Base-by-base conservation (phyloP, 2,329 filamentous ascomycete species). In the Gyromitra esculenta region DNA sequence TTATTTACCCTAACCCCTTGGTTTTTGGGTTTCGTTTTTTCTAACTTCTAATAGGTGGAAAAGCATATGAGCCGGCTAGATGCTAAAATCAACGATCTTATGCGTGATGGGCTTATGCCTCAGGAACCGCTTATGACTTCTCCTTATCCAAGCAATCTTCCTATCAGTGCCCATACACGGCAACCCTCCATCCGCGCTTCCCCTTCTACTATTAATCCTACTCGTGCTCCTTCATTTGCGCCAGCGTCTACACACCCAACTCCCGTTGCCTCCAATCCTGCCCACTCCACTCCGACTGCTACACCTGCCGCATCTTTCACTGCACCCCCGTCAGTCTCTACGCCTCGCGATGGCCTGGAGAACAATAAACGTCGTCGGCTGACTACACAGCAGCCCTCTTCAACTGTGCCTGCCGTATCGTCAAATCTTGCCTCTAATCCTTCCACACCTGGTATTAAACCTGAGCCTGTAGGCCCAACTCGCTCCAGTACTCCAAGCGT, bases 51-150 rank as follows among this genome's bases (percentile, higher is more conserved):
- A 75, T 60, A 86, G 85, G 82, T 88, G 41, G 86, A 88, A 66
- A 85, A 87, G 1, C 86, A 88, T 71, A 83, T 87, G 74, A 87
- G 86, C 80, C 84, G 86, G 25, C 82, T 88, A 25, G 87, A 88
- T 74, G 82, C 86, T 75, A 87, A 87, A 76, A 82, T 88, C 52
- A 83, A 85, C 52, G 85, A 86, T 75, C 80, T 88, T 50, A 84
- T 85, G 69, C 83, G 82, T 62, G 85, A 87, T 45, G 86, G 87
- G 18, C 84, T 86, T 15, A 86, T 88, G 80, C 84, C 86, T 5
- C 81, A 82, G 7, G 87, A 88, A 77, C 85, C 85, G 62, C 82
- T 84, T 60, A 84, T 87, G 75, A 86, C 77, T 45, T 77, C 78
- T n/a, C 78, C 78, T 13, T 73, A 74, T 63, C 75, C 77, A 57